A percentile compares a stretch with the other conserved stretches of the same genome.
Conservation (phyloP, 495 filamentous ascomycete species). For the Talaromyces adpressus region DNA sequence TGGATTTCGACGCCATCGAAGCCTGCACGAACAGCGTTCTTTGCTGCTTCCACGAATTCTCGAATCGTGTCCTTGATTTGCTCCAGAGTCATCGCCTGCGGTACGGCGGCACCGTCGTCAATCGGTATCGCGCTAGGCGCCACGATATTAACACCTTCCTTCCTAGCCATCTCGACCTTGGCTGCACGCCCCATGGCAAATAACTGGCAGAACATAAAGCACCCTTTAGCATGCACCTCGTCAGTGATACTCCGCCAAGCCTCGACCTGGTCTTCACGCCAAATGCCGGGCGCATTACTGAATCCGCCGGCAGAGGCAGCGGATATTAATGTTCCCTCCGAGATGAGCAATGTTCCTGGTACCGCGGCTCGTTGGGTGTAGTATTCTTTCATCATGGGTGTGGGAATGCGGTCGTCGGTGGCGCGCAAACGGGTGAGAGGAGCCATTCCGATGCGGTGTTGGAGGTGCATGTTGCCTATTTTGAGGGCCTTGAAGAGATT, state of each 20-base stretch:
- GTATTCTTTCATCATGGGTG: slow-evolving; percentile 37
- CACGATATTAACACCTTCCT: slow-evolving; percentile 28
- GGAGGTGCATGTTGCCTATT: slow-evolving; percentile 36
- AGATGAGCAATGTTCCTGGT: slow-evolving; percentile 44
- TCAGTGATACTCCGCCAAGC: slow-evolving; percentile 58
- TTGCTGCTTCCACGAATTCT: slow-evolving; percentile 53
- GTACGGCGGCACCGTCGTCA: slow-evolving; percentile 24
- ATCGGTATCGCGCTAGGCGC: slow-evolving; percentile 41
- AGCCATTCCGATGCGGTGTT: slow-evolving; percentile 44
- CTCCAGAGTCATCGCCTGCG: slow-evolving; percentile 42
- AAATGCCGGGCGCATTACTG: slow-evolving; percentile 58
- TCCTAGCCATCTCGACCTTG: slow-evolving; percentile 20
- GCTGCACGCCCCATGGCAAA: slow-evolving; percentile 62
- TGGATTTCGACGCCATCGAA: slow-evolving; percentile 77
- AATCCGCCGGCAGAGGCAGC: slow-evolving; percentile 38
- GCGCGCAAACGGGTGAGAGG: slow-evolving; percentile 48
- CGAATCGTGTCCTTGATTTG: slow-evolving; percentile 52
- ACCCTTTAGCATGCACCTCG: slow-evolving; percentile 57
- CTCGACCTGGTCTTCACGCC: slow-evolving; percentile 48
- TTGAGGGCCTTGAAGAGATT: slow-evolving; percentile 46
- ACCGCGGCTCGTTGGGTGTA: slow-evolving; percentile 43
- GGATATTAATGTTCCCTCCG: slow-evolving; percentile 60
- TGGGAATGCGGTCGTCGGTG: slow-evolving; percentile 21
- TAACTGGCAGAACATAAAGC: slow-evolving; percentile 60
- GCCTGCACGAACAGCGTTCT: slow-evolving; percentile 58